Base-by-base conservation (phyloP, 2,329 filamentous ascomycete species). In the Camillea tinctor region DNA sequence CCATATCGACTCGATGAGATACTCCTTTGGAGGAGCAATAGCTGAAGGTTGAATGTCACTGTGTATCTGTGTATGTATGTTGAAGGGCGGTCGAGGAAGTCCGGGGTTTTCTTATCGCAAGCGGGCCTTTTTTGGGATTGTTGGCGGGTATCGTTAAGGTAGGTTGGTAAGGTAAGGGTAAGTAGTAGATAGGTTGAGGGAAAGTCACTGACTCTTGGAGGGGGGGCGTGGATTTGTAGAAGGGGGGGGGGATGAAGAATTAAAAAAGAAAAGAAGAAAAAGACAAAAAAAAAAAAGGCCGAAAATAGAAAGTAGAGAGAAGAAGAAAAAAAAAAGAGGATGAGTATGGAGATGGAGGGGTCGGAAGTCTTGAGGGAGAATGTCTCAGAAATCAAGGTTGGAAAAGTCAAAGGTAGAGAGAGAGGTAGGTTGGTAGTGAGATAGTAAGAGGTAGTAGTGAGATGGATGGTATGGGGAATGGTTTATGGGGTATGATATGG, bases 1-100 rank as follows among this genome's bases (percentile, higher is more conserved):
- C 83, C 80, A 85, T 84, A 75, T 83, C 76, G 72, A 76, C 71
- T 69, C 70, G 73, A 69, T 71, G 67, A 69, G 69, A 66, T 66
- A 73, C 77, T 76, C 73, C 74, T 74, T 65, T 62, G 66, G 59
- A 72, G 75, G 77, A 77, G 75, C 72, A 70, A 65, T 67, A 58
- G 60, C 62, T 54, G 56, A 54, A 64, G 49, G 60, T 60, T 58
- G 62, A 65, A 44, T 20, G 53, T 8, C 53, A 19, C n/a, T 48
- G 26, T 40, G 26, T 44, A 11, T 50, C 30, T 22, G 23, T 44
- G n/a, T 50, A 52, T 22, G 23, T 60, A 57, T 60, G 61, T 62
- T 60, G 58, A 60, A 59, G 50, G 57, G 60, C 50, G 59, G 50
- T 53, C 50, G 49, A 50, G 52, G 56, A 17, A 21, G 20, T 55